Conservation (phyloP, 2,329 filamentous ascomycete species). For the Diaporthe destruens region DNA sequence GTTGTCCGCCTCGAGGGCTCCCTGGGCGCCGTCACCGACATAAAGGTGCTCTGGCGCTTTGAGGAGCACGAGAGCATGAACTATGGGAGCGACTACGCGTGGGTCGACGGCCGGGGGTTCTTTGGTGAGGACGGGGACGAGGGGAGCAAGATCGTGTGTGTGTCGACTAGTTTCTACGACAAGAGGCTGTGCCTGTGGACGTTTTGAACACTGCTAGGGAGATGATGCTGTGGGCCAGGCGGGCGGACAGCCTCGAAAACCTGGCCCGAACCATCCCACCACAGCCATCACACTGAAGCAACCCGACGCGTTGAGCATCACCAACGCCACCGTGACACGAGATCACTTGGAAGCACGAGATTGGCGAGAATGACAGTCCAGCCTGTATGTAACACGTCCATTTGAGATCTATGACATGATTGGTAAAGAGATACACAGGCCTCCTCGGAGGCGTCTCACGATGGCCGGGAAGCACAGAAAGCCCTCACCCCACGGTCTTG, state of each 20-base stretch:
- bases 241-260: neutral
- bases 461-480: neutral
- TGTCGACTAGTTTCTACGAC: conserved; percentile 85
- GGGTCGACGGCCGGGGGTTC: conserved; percentile 43
- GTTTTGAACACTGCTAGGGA: conserved; percentile 23
- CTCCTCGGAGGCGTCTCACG: too few species aligned
- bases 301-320: too few species aligned
- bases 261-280: neutral
- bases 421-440: neutral
- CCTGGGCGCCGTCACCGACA: conserved; percentile 63
- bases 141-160: conserved; percentile 56
- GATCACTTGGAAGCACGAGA: too few species aligned
- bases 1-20: conserved; percentile 65
- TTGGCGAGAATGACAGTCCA: neutral
- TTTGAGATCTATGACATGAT: conserved; percentile 8
- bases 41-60: conserved; percentile 77
- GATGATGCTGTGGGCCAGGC: neutral
- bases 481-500: neutral
- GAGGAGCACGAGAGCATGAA: conserved; percentile 95
- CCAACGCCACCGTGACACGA: neutral
- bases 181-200: conserved; percentile 77
- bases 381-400: neutral
- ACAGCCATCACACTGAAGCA: too few species aligned
- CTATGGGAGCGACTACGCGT: conserved; percentile 83
- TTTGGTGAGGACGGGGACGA: conserved; percentile 45